Base-by-base conservation (phyloP, 495 filamentous ascomycete genomes). In the Penicillium canariense region DNA sequence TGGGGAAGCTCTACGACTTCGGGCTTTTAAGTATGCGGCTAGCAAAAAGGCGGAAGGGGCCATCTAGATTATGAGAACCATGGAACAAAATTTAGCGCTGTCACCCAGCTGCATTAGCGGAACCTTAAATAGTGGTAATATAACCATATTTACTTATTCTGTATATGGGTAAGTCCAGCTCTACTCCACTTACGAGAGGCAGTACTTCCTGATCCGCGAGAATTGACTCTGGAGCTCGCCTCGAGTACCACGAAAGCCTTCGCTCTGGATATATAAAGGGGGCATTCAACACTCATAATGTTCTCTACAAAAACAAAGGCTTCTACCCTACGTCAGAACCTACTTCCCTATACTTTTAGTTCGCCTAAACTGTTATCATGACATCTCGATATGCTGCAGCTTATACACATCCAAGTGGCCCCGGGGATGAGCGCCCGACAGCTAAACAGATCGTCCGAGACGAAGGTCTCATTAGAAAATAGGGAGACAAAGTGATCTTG, bases 351-450 rank as follows among this genome's bases (percentile, higher is more conserved):
- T 36, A 36, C 34, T 36, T 36, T 36, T 36, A 36, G 2, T 36
- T 36, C 14, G 4, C 34, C 34, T 36, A 36, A 36, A 7, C 34
- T 36, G 14, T 7, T 7, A 36, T 36, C 9, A 36, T 36, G 9
- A 36, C 14, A 36, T 36, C 34, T 36, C 34, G 34, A 31, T 81
- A 82, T 55, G 55, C 72, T 23, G 67, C 63, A 38, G 63, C 61
- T 9, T 72, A 78, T 61, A 50, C 46, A 5, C 56, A 62, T 45
- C 66, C 67, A 25, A 48, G 70, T 35, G 80, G 81, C 3, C 66
- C 74, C 6, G 77, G 80, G 12, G 80, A 85, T 63, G 61, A 63
- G 22, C 78, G 81, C 18, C 81, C 80, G 12, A 82, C 79, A 8
- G 81, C 77, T 11, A 50, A 76, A 26, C 69, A 79, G 54, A 72